Conservation (phyloP, 352 stramenopile genomes). For the Pilasporangium apinafurcum region DNA sequence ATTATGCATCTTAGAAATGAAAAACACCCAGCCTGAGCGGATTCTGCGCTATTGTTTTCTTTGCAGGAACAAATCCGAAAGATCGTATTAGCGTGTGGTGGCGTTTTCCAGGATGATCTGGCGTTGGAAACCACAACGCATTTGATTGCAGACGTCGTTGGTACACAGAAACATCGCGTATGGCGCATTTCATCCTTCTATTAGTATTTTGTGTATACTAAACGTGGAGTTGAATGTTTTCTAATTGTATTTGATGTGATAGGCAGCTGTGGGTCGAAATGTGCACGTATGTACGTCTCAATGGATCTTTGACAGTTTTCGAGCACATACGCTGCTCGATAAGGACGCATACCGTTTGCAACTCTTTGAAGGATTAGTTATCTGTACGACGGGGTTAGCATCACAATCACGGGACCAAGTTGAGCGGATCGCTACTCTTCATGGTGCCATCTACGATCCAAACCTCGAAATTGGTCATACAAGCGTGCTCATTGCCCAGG, state of each 20-base stretch:
- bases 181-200: background rate
- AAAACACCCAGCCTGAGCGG: too few species aligned
- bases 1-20: background rate
- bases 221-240: background rate
- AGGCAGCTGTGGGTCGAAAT: slow-evolving; percentile 38
- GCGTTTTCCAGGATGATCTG: slow-evolving; percentile 51
- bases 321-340: slow-evolving; percentile 32
- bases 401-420: slow-evolving; percentile 45
- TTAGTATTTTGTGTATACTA: background rate
- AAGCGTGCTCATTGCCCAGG: slow-evolving; percentile 54
- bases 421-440: slow-evolving; percentile 24
- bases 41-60: background rate
- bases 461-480: slow-evolving; percentile 55
- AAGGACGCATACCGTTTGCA: slow-evolving; percentile 22
- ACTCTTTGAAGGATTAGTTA: slow-evolving; percentile 48
- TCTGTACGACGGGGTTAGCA: slow-evolving; percentile 62
- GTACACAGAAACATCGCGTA: slow-evolving; percentile 61
- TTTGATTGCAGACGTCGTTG: slow-evolving; percentile 51
- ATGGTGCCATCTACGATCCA: slow-evolving; percentile 52
- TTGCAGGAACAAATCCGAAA: slow-evolving; percentile 64
- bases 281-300: slow-evolving; percentile 35
- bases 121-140: slow-evolving; percentile 42
- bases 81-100: slow-evolving; percentile 50
- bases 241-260: background rate
- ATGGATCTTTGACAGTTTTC: slow-evolving; percentile 71